Conservation (phyloP, 2,329 filamentous ascomycete genomes). For the Nemania sp. region DNA sequence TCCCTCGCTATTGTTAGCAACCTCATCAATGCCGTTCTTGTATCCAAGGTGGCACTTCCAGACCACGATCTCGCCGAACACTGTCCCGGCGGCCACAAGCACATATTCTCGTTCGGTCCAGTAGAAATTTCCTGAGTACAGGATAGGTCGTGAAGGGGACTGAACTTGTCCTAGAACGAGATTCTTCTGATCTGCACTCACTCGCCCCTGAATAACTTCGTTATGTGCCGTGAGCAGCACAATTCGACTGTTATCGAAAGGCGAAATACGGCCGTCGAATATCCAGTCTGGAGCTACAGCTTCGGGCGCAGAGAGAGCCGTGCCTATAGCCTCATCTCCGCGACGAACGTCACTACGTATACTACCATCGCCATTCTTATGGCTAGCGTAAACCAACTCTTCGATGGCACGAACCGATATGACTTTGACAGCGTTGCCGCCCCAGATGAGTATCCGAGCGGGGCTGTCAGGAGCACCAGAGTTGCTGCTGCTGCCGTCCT, state of each 20-base stretch:
- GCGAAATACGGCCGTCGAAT: constrained; percentile 64
- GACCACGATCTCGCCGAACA: constrained; percentile 90
- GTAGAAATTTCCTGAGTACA: constrained; percentile 80
- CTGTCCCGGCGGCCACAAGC: constrained; percentile 84
- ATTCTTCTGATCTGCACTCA: constrained; percentile 20
- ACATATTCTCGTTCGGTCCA: constrained; percentile 63
- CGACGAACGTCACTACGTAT: background rate
- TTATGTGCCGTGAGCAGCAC: constrained; percentile 86
- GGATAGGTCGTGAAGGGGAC: constrained; percentile 75
- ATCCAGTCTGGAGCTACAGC: constrained; percentile 73
- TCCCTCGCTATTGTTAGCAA: background rate
- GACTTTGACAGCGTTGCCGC: constrained; percentile 61
- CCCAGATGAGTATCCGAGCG: constrained; percentile 66
- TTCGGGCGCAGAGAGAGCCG: constrained; percentile 38
- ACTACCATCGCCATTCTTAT: background rate
- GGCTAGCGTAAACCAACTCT: constrained; percentile 3
- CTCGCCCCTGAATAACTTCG: constrained; percentile 62
- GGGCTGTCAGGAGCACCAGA: background rate
- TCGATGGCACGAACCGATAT: constrained; percentile 42
- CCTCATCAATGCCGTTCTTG: background rate
- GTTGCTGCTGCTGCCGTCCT: background rate
- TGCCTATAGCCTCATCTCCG: constrained; percentile 10
- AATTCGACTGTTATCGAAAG: constrained; percentile 47
- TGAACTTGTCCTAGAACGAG: constrained; percentile 54
- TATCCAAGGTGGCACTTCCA: constrained; percentile 69